phyloP scores from a whole-genome alignment of 441 rosid genomes.

The Sinapis alba region DNA sequence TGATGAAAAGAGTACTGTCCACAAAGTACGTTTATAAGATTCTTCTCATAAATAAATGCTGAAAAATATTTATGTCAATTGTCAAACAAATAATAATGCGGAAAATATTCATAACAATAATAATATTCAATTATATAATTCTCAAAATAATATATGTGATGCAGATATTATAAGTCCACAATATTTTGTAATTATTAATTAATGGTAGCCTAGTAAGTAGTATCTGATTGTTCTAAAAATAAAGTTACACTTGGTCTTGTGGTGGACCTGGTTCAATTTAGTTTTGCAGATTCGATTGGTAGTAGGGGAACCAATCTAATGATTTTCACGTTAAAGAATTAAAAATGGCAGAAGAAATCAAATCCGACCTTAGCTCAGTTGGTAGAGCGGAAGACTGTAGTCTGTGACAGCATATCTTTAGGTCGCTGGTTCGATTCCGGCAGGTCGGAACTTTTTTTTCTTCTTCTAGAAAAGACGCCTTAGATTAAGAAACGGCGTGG shows the following conservation, averaged over 20 bases:
- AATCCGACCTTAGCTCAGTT: conserved; percentile 95
- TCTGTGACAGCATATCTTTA: conserved; percentile 36
- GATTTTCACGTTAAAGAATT: too few species aligned
- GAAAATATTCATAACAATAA: not conserved
- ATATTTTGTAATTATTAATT: too few species aligned
- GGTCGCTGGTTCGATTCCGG: conserved; percentile 48
- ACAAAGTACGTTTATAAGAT: conserved; percentile 18
- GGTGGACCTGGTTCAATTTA: too few species aligned
- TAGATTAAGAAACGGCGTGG: too few species aligned
- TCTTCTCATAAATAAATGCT: not conserved
- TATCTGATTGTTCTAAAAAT: too few species aligned
- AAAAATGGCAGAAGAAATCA: not conserved
- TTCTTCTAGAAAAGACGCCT: not conserved
- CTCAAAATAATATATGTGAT: not conserved
- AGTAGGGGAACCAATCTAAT: too few species aligned
- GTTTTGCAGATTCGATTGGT: too few species aligned
- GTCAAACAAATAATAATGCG: not conserved
- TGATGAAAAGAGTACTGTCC: conserved; percentile 23
- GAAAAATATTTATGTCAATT: not conserved
- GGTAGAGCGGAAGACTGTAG: conserved; percentile 99
- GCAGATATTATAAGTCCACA: not conserved
- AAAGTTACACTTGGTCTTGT: too few species aligned
- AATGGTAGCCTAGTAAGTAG: too few species aligned
- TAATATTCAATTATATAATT: not conserved
- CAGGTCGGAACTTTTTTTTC: conserved; percentile 36